Evolutionary conservation across 192 early-diverging fungal genomes (phyloP).

Genomic region (Thamnidium elegans): DNA sequence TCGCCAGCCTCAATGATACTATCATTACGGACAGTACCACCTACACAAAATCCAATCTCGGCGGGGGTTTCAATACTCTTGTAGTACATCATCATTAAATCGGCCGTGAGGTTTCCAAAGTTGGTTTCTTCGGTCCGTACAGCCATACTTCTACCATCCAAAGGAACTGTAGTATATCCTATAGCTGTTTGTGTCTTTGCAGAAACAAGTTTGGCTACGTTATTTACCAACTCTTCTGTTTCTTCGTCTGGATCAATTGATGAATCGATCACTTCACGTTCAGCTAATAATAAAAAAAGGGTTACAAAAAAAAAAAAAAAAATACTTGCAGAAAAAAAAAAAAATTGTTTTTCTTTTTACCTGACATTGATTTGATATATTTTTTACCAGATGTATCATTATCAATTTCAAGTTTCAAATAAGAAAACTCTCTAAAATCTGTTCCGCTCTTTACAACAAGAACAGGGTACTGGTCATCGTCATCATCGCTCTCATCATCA

Average conservation of each 20-base stretch:
- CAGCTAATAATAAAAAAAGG: slow-evolving; percentile 27
- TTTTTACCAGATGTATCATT: slow-evolving; percentile 29
- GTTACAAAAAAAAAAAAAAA: too few species aligned
- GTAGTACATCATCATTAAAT: slow-evolving; percentile 62
- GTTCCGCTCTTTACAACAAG: slow-evolving; percentile 66
- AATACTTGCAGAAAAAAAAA: too few species aligned
- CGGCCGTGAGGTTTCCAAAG: slow-evolving; percentile 60
- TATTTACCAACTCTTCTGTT: slow-evolving; percentile 43
- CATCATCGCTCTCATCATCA: not conserved
- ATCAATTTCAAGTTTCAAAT: slow-evolving; percentile 41
- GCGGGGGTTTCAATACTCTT: slow-evolving; percentile 20
- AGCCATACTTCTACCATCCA: slow-evolving; percentile 58
- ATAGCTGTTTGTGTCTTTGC: slow-evolving; percentile 51
- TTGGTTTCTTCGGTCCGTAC: slow-evolving; percentile 59
- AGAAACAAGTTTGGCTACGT: slow-evolving; percentile 46
- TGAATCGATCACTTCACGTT: slow-evolving; percentile 43
- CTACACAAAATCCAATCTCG: slow-evolving; percentile 50
- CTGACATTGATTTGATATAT: slow-evolving; percentile 25
- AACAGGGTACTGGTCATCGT: slow-evolving; percentile 2
- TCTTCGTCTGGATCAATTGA: slow-evolving; percentile 37
- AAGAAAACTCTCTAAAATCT: slow-evolving; percentile 63
- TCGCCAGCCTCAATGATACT: slow-evolving; percentile 48
- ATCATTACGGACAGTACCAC: slow-evolving; percentile 65
- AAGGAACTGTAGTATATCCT: slow-evolving; percentile 46
- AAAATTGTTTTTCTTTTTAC: slow-evolving; percentile 15